Percentiles rank a stretch among this genome's conserved stretches.
Conservation (phyloP, 768 basidiomycete species). For the Russula ochroleuca region DNA sequence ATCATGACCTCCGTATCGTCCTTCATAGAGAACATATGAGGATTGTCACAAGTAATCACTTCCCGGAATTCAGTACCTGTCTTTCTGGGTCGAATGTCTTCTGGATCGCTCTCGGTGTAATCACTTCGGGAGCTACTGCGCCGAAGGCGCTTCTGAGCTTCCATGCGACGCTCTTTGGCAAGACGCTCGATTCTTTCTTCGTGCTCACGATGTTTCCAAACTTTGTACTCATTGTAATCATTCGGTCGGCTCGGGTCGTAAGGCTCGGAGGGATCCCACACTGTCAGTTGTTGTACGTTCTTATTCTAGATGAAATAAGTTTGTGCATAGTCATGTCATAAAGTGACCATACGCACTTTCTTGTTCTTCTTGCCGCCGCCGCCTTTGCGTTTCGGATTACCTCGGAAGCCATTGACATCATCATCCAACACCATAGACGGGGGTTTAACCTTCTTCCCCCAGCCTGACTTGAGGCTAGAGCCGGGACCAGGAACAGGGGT, state of each 20-base stretch:
- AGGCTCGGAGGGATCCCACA: conserved; percentile 75
- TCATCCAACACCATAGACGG: conserved; percentile 89
- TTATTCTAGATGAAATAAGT: conserved; percentile 48
- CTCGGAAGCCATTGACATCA: conserved; percentile 79
- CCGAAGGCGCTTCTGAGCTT: conserved; percentile 49
- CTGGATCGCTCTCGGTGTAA: conserved; percentile 59
- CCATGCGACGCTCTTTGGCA: conserved; percentile 40
- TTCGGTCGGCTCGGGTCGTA: conserved; percentile 84
- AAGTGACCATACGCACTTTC: conserved; percentile 46
- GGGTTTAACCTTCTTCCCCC: conserved; percentile 88
- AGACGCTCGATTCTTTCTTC: conserved; percentile 65
- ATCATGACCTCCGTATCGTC: conserved; percentile 43
- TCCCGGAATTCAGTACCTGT: conserved; percentile 43
- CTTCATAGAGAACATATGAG: conserved; percentile 30
- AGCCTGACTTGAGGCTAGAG: conserved; percentile 49
- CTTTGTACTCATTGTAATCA: conserved; percentile 84
- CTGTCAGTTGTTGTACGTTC: conserved; percentile 44
- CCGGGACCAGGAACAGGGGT: conserved; percentile 33
- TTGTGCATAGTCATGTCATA: background rate
- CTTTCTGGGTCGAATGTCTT: conserved; percentile 62
- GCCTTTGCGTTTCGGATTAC: conserved; percentile 51
- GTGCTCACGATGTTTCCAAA: conserved; percentile 70
- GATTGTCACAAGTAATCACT: conserved; percentile 5
- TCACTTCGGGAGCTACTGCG: conserved; percentile 58
- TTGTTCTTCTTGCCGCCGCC: conserved; percentile 50